These are phyloP conservation scores for Curvularia eragrostidis DNA, from an alignment of 2,329 filamentous ascomycete species.

Conservation along the genomic window DNA sequence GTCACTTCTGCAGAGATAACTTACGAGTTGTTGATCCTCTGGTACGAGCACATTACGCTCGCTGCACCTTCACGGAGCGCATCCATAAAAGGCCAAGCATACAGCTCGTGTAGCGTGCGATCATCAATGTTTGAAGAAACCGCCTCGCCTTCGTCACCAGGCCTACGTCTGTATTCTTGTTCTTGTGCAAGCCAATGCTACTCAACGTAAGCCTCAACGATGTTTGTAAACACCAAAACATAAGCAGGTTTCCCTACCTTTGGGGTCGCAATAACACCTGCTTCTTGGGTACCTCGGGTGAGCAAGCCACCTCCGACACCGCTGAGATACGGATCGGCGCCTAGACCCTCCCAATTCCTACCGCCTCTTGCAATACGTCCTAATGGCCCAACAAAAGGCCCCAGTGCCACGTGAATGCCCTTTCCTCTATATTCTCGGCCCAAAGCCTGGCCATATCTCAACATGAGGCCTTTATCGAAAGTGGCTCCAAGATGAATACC, in stretches of 20 bases:
- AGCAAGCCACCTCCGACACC: constrained; percentile 59
- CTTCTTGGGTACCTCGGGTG: constrained; percentile 60
- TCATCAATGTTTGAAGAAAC: constrained; percentile 69
- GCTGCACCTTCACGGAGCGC: constrained; percentile 63
- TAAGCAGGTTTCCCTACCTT: constrained; percentile 15
- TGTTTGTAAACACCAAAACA: too few relatives aligned
- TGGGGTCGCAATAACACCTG: constrained; percentile 51
- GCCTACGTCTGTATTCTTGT: constrained; percentile 58
- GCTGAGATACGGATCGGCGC: constrained; percentile 69
- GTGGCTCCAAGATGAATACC: constrained; percentile 64
- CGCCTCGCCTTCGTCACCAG: constrained; percentile 58
- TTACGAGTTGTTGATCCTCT: constrained; percentile 40
- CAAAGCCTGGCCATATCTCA: constrained; percentile 69
- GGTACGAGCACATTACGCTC: constrained; percentile 65
- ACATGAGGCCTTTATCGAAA: constrained; percentile 73
- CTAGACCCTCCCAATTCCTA: constrained; percentile 77
- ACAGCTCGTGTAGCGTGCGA: constrained; percentile 69
- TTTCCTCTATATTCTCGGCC: constrained; percentile 76
- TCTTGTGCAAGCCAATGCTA: constrained; percentile 58
- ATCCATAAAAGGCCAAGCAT: constrained; percentile 70
- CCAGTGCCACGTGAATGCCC: constrained; percentile 72
- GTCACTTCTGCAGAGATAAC: neutral
- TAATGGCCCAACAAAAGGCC: constrained; percentile 72
- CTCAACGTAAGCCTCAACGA: neutral
- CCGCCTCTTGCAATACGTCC: constrained; percentile 75